phyloP scores from a whole-genome alignment of 2,329 filamentous ascomycete species.

The Colletotrichum liriopes region DNA sequence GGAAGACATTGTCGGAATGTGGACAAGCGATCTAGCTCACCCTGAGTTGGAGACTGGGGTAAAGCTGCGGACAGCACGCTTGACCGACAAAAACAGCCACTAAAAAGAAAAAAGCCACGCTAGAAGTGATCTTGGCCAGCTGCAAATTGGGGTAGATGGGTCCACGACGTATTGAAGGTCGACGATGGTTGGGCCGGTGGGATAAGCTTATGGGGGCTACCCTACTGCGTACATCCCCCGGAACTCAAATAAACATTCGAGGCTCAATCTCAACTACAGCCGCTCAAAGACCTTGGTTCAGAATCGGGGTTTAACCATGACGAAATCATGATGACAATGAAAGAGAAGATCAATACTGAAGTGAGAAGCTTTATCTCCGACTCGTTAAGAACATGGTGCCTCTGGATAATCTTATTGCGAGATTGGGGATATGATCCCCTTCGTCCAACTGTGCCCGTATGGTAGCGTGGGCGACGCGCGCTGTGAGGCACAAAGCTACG shows the following conservation, averaged over 20 bases:
- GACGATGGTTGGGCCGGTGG: background rate
- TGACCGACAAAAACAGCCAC: background rate
- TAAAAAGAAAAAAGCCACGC: background rate
- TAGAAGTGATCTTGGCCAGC: background rate
- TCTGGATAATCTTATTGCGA: too few relatives aligned
- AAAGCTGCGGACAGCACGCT: background rate
- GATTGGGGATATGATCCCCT: background rate
- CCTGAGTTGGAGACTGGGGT: background rate
- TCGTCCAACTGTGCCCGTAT: background rate
- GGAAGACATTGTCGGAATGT: background rate
- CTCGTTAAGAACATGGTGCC: background rate
- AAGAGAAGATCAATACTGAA: background rate
- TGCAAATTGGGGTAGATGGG: background rate
- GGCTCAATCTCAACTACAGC: background rate
- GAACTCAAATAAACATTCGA: background rate
- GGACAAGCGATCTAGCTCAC: background rate
- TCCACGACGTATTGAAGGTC: background rate
- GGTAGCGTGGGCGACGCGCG: background rate
- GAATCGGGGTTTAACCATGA: too few relatives aligned
- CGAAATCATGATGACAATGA: background rate
- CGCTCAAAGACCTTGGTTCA: background rate
- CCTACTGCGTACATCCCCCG: background rate
- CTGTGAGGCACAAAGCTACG: slow-evolving; percentile 1
- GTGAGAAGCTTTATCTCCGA: background rate
- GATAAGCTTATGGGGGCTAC: slow-evolving; percentile 27